A percentile compares a stretch with the other conserved stretches of the same genome.
These are phyloP conservation scores for Skeletonema costatum DNA, from an alignment of 108 stramenopile species.

Conservation along the genomic window DNA sequence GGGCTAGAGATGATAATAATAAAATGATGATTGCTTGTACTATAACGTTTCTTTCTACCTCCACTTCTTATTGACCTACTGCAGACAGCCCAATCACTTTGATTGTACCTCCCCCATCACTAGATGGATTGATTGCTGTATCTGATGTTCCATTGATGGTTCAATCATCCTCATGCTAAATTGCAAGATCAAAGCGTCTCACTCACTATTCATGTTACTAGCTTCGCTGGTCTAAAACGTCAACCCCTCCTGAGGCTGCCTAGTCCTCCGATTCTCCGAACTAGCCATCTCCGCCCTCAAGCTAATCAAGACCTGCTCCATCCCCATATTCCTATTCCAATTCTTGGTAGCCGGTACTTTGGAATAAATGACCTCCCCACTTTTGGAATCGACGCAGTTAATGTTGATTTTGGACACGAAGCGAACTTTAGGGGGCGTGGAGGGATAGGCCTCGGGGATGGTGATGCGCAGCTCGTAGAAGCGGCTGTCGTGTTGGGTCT, in stretches of 20 bases:
- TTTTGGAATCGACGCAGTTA: constrained; percentile 87
- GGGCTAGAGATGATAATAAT: neutral
- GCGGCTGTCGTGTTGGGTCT: constrained; percentile 93
- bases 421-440: constrained; percentile 84
- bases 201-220: too few species aligned
- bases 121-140: too few species aligned
- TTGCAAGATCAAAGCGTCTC: too few species aligned
- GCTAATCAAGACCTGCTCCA: constrained; percentile 77
- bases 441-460: constrained; percentile 93
- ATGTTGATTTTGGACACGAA: constrained; percentile 96
- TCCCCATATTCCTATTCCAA: constrained; percentile 92
- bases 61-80: neutral
- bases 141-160: too few species aligned
- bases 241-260: constrained; percentile 80
- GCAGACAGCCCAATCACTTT: too few species aligned
- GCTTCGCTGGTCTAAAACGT: too few species aligned
- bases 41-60: neutral
- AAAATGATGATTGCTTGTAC: neutral
- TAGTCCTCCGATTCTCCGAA: constrained; percentile 72
- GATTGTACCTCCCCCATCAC: neutral
- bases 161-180: neutral
- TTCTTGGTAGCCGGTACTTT: constrained; percentile 81
- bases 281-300: constrained; percentile 82
- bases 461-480: constrained; percentile 92
- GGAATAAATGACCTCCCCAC: constrained; percentile 63